Conservation (phyloP, 768 basidiomycete species). For the Lactifluus piperatus region DNA sequence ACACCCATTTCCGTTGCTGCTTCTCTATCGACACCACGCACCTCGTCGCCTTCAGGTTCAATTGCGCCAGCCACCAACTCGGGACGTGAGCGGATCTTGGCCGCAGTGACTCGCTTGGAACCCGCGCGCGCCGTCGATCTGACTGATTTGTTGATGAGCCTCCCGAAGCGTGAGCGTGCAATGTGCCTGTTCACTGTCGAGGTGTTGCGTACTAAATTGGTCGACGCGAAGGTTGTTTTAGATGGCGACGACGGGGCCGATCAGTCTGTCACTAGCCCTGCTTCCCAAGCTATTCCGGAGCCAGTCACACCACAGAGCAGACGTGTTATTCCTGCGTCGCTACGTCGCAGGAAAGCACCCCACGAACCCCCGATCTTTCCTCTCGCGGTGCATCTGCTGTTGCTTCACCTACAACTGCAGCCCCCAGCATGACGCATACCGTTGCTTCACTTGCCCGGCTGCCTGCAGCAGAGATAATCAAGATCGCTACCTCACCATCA, state of each 20-base stretch:
- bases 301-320: slow-evolving; percentile 57
- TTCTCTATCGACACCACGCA: slow-evolving; percentile 71
- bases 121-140: slow-evolving; percentile 51
- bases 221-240: slow-evolving; percentile 74
- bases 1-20: slow-evolving; percentile 75
- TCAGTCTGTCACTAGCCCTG: slow-evolving; percentile 28
- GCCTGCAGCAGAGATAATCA: slow-evolving; percentile 68
- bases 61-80: slow-evolving; percentile 43
- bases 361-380: slow-evolving; percentile 69
- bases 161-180: slow-evolving; percentile 82
- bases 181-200: slow-evolving; percentile 88
- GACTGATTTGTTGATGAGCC: slow-evolving; percentile 72
- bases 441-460: slow-evolving; percentile 62
- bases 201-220: slow-evolving; percentile 65
- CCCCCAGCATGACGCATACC: slow-evolving; percentile 51
- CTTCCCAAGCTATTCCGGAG: slow-evolving; percentile 20
- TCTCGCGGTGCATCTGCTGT: slow-evolving; percentile 65
- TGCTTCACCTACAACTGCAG: slow-evolving; percentile 59
- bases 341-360: slow-evolving; percentile 42
- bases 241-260: slow-evolving; percentile 60
- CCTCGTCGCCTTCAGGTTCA: slow-evolving; percentile 65
- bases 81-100: slow-evolving; percentile 67
- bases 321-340: slow-evolving; percentile 28
- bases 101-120: slow-evolving; percentile 59
- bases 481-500: slow-evolving; percentile 46